Percentiles rank a stretch among this genome's conserved stretches.
Evolutionary conservation across 179 eudicot species (phyloP).

Genomic region (Spinacia oleracea): DNA sequence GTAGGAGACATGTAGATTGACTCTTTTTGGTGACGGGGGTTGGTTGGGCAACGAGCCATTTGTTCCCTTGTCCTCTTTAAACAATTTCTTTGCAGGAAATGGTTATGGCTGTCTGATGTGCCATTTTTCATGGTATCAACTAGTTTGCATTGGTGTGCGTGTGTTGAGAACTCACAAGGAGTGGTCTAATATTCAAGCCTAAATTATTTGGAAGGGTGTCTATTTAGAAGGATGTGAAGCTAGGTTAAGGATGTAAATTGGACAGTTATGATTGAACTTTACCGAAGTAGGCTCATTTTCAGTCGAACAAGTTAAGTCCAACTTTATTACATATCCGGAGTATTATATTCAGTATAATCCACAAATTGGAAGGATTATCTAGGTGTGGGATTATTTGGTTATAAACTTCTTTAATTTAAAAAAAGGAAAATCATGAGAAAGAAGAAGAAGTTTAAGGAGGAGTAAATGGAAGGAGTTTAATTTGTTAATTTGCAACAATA

Average conservation of each 20-base stretch:
- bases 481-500: too few species aligned
- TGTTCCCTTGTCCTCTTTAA: background rate
- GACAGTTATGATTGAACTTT: background rate
- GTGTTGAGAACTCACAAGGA: background rate
- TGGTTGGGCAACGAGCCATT: background rate
- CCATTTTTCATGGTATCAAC: background rate
- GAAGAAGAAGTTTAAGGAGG: too few species aligned
- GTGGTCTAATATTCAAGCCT: background rate
- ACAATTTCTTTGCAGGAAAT: background rate
- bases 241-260: background rate
- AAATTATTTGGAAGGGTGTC: background rate
- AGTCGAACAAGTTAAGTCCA: background rate
- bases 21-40: too few species aligned
- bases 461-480: too few species aligned
- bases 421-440: too few species aligned
- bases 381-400: too few species aligned
- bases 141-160: background rate
- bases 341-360: background rate
- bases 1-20: too few species aligned
- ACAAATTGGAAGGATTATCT: background rate
- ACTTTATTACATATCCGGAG: too few species aligned
- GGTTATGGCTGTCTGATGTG: background rate
- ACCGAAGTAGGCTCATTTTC: background rate
- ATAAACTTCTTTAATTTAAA: too few species aligned
- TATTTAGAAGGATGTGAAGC: background rate